Percentiles rank a stretch among this genome's conserved stretches.
Conservation (phyloP, 441 rosid species). For the Eruca vesicaria region DNA sequence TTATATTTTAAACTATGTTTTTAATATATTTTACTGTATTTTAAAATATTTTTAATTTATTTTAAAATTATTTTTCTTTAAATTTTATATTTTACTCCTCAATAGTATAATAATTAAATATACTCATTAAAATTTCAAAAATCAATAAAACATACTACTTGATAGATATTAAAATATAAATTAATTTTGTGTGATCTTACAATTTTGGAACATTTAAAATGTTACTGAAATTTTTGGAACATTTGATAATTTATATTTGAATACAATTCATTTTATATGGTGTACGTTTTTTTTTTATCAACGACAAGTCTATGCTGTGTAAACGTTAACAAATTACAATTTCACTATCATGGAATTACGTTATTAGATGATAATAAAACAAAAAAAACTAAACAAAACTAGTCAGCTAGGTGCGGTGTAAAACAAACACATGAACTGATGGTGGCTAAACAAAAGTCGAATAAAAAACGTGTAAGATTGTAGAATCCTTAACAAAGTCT, state of each 20-base stretch:
- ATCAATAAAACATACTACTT: too few species aligned
- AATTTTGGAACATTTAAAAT: too few species aligned
- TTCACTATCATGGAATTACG: not conserved
- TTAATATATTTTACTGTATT: too few species aligned
- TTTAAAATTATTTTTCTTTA: too few species aligned
- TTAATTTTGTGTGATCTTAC: not conserved
- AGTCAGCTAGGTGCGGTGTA: not conserved
- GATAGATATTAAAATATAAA: too few species aligned
- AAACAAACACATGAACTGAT: not conserved
- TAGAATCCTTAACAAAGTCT: not conserved
- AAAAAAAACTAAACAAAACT: not conserved
- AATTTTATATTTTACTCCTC: too few species aligned
- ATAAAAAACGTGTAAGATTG: not conserved
- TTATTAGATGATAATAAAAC: not conserved
- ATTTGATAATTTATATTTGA: not conserved
- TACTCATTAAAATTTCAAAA: too few species aligned
- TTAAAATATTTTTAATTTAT: too few species aligned
- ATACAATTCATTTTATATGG: slow-evolving; percentile 22
- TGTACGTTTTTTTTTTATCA: not conserved
- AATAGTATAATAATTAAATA: too few species aligned
- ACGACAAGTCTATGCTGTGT: not conserved
- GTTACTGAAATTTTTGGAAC: slow-evolving; percentile 22
- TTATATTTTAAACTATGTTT: too few species aligned
- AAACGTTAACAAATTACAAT: slow-evolving; percentile 2
- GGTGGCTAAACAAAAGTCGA: not conserved